Evolutionary conservation across 306 rosid genomes (phyloP), one percentile per base, ranked within the genome.

Genomic region (Vigna angularis): DNA sequence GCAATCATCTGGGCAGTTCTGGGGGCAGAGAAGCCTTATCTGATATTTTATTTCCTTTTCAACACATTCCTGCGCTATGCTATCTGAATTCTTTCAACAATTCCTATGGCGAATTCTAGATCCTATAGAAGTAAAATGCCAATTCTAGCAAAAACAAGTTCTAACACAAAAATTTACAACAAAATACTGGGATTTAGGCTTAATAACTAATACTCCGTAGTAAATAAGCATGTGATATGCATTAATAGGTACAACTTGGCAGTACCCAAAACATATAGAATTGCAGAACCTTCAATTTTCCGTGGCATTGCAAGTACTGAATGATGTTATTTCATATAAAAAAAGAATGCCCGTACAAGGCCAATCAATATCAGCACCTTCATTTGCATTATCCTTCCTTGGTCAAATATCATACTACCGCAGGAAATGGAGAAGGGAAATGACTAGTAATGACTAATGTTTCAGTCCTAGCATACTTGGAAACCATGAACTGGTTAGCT

Each of bases 231-330:
- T 30, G 5, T 30, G 34, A 30, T 30, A 30, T 30, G 5, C 34
- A 30, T 30, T 30, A 30, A 30, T 4, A 59, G 61, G 71, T 38
- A 74, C 57, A 68, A 40, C 45, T 40, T 40, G 66, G 66, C 36
- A 57, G 58, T 57, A 66, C 34, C 13, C 32, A 34, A 51, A 74
- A 24, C 73, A 67, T 20, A 63, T 44, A 18, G 51, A 26, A 76
- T 20, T 12, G 30, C 65, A 53, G 1, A 32, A 50, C 56, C 12
- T 2, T 55, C 63, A 56, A 64, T 8, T 36, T 63, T 36, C 51
- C 28, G 49, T 20, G 24, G 13, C 59, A 66, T 56, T 24, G 18
- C 20, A 52, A 24, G 45, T 42, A 55, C 26, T 66, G 32, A 52
- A 24, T 24, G 45, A 10, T 24, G 6, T 26, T 26, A 9, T 77